Evolutionary conservation across 768 basidiomycete genomes (phyloP), one percentile per base, ranked within the genome.

Genomic region (Tylopilus subfusipes): DNA sequence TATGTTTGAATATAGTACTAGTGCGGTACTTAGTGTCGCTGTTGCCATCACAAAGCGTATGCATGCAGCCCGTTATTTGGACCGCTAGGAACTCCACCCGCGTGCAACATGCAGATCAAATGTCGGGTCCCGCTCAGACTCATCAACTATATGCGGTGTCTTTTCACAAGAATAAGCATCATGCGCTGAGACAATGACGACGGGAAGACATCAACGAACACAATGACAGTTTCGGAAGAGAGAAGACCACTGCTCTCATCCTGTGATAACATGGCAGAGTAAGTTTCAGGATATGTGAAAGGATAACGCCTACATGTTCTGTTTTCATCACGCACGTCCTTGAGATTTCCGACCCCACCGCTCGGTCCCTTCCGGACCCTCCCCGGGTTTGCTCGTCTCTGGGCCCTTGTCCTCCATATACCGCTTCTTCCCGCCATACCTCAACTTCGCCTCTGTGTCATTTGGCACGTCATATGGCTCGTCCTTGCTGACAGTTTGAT

Each of bases 291-390:
- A 18, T 42, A 19, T 3, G 27, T 9, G 33, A 12, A 27, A 30
- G 13, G 21, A 1, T 12, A 5, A 42, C 12, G 9, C 30, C 12
- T 25, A 31, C 22, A 18, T 19, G 19, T 39, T 18, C 43, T 25
- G n/a, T 27, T 36, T n/a, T 9, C 30, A 11, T 70, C 46, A 64
- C 27, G 46, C 13, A 40, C 54, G 57, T 38, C 65, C 57, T 52
- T 70, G 64, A 9, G 72, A 67, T 48, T 70, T 69, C 52, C 74
- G 64, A 4, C 78, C 78, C 12, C 61, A 55, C 31, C 70, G 74
- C 33, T 65, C 72, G 24, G 68, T 70, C 6, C 68, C 74, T 29
- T 72, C 62, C 0, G 78, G 77, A 0, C 77, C 76, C 34, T 76
- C 70, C 10, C 56, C 60, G 0, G 53, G 22, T 16, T 61, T 58